Conservation (phyloP, 2,329 filamentous ascomycete genomes). For the Phaeosphaeria sp. region DNA sequence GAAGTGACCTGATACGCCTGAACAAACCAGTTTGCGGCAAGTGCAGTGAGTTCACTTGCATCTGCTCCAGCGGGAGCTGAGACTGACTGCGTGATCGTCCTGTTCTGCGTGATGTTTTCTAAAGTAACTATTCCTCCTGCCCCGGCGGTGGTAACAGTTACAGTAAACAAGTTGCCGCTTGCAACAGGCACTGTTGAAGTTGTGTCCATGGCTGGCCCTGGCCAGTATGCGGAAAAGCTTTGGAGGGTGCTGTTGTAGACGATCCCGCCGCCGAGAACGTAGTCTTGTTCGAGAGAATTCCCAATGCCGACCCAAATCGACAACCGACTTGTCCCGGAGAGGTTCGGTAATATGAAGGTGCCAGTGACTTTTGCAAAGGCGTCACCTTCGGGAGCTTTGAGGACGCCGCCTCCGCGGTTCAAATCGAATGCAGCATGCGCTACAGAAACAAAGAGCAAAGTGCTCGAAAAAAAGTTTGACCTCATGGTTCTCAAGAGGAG, state of each 20-base stretch:
- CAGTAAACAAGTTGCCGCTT: constrained; percentile 25
- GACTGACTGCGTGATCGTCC: constrained; percentile 20
- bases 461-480: constrained; percentile 10
- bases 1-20: constrained; percentile 30
- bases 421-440: constrained; percentile 30
- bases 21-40: constrained; percentile 32
- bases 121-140: constrained; percentile 27
- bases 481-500: constrained; percentile 16
- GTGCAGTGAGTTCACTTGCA: constrained; percentile 19
- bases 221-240: constrained; percentile 29
- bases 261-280: constrained; percentile 31
- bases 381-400: constrained; percentile 32
- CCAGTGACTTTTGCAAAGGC: constrained; percentile 29
- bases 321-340: constrained; percentile 25
- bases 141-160: constrained; percentile 19
- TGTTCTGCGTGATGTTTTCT: constrained; percentile 34
- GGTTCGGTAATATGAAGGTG: constrained; percentile 29
- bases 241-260: constrained; percentile 26
- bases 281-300: constrained; percentile 24
- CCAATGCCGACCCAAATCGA: constrained; percentile 36
- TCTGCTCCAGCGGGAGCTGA: constrained; percentile 19
- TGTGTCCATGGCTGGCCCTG: constrained; percentile 21
- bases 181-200: constrained; percentile 24
- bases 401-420: constrained; percentile 30
- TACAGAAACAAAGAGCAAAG: constrained; percentile 13